Percentiles rank a stretch among this genome's conserved stretches.
These are phyloP conservation scores for Tricholomella constricta DNA, from an alignment of 768 basidiomycete species.

Conservation along the genomic window DNA sequence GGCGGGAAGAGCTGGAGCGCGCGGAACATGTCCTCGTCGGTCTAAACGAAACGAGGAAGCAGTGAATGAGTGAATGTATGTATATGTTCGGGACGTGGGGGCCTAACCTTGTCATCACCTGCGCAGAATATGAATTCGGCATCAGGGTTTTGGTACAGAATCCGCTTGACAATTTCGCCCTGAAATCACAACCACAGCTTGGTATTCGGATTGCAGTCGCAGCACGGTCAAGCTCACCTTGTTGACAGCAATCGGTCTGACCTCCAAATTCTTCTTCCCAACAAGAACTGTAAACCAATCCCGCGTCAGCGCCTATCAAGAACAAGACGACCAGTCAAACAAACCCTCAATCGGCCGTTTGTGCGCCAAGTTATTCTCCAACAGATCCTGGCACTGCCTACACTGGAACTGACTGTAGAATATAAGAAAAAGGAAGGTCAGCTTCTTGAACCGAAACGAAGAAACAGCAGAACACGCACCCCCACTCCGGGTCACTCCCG, in stretches of 20 bases:
- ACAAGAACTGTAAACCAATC: slow-evolving; percentile 66
- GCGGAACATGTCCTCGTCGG: slow-evolving; percentile 99
- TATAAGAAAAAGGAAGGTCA: slow-evolving; percentile 10
- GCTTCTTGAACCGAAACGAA: too few species aligned
- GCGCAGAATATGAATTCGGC: slow-evolving; percentile 97
- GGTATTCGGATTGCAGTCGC: neutral
- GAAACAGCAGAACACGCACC: slow-evolving; percentile 49
- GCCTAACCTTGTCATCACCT: slow-evolving; percentile 89
- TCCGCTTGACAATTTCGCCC: slow-evolving; percentile 96
- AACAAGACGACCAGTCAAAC: slow-evolving; percentile 12
- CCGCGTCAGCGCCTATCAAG: neutral
- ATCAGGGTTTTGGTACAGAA: slow-evolving; percentile 91
- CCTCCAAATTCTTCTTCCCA: slow-evolving; percentile 98
- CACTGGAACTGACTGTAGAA: slow-evolving; percentile 80
- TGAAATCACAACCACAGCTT: slow-evolving; percentile 14
- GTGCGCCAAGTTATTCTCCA: slow-evolving; percentile 92
- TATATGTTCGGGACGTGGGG: neutral
- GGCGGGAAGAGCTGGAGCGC: slow-evolving; percentile 67
- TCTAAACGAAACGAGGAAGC: slow-evolving; percentile 41
- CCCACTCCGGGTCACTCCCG: slow-evolving; percentile 92
- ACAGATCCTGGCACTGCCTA: slow-evolving; percentile 92
- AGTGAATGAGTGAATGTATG: neutral
- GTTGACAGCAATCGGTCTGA: slow-evolving; percentile 92
- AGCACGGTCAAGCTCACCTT: slow-evolving; percentile 49
- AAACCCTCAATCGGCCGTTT: slow-evolving; percentile 92